Evolutionary conservation across 495 filamentous ascomycete genomes (phyloP).

Genomic region (Parathielavia appendiculata): DNA sequence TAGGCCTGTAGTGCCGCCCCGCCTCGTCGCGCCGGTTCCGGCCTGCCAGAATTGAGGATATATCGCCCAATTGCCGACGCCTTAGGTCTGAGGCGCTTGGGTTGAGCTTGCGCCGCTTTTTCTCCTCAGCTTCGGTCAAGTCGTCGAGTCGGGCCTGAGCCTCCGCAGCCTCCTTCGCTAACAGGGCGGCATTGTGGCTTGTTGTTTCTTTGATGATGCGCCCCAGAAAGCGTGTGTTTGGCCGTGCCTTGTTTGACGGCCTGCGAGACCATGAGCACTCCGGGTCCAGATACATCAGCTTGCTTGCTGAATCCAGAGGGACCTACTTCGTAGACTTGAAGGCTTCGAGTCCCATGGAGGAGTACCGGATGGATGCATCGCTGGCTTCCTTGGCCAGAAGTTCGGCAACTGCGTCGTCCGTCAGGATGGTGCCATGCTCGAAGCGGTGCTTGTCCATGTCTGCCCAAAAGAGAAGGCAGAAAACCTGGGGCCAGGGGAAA

Average conservation of each 20-base stretch:
- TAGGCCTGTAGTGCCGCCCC: not conserved
- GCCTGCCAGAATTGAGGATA: slow-evolving; percentile 47
- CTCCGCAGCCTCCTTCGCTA: slow-evolving; percentile 70
- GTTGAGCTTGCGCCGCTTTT: slow-evolving; percentile 37
- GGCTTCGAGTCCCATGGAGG: slow-evolving; percentile 64
- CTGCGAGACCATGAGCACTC: slow-evolving; percentile 26
- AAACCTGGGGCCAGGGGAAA: not conserved
- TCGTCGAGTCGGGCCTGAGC: slow-evolving; percentile 44
- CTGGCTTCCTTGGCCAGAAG: slow-evolving; percentile 70
- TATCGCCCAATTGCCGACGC: slow-evolving; percentile 48
- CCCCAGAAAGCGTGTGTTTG: slow-evolving; percentile 83
- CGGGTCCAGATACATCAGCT: not conserved
- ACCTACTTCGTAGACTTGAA: slow-evolving; percentile 61
- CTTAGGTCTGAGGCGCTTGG: slow-evolving; percentile 41
- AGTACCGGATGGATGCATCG: slow-evolving; percentile 63
- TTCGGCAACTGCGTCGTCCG: slow-evolving; percentile 71
- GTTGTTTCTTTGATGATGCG: slow-evolving; percentile 87
- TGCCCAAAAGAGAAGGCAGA: not conserved
- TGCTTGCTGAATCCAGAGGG: slow-evolving; percentile 1
- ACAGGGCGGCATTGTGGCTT: slow-evolving; percentile 80
- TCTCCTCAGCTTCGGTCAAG: slow-evolving; percentile 39
- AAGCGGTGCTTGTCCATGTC: slow-evolving; percentile 23
- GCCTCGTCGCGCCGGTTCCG: slow-evolving; percentile 34
- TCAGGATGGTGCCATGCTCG: slow-evolving; percentile 40
- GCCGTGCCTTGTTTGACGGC: slow-evolving; percentile 68